Conservation (phyloP, 441 rosid genomes). For the Pelargonium citronellum region DNA sequence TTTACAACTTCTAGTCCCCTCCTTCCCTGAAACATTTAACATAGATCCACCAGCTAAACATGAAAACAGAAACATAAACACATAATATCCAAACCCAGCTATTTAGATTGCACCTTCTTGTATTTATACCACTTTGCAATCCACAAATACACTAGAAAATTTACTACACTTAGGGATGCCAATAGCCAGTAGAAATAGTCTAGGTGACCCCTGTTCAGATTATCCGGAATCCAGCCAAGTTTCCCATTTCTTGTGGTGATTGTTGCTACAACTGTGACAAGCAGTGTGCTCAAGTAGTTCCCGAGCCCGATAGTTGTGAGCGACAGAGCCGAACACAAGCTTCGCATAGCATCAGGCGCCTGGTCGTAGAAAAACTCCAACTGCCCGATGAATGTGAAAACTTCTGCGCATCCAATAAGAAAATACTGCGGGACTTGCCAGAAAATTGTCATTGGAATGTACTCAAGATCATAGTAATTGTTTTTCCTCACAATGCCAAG, state of each 20-base stretch:
- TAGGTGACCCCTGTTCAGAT: constrained; percentile 68
- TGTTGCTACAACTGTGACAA: constrained; percentile 56
- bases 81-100: too few species aligned
- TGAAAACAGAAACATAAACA: too few species aligned
- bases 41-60: too few species aligned
- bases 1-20: too few species aligned
- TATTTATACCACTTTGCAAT: constrained; percentile 66
- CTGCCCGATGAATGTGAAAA: constrained; percentile 77
- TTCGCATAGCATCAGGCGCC: constrained; percentile 65
- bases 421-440: constrained; percentile 91
- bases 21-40: too few species aligned
- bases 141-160: constrained; percentile 59
- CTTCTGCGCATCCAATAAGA: constrained; percentile 83
- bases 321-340: constrained; percentile 74
- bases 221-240: constrained; percentile 84
- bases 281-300: constrained; percentile 68
- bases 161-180: constrained; percentile 51
- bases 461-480: constrained; percentile 51
- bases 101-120: constrained; percentile 36
- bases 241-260: constrained; percentile 44
- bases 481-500: constrained; percentile 44
- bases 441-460: constrained; percentile 68
- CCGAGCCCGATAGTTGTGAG: constrained; percentile 73
- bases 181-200: constrained; percentile 70
- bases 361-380: constrained; percentile 51